Conservation (phyloP, 1,284 basidiomycete genomes). For the Peniophora sp. region DNA sequence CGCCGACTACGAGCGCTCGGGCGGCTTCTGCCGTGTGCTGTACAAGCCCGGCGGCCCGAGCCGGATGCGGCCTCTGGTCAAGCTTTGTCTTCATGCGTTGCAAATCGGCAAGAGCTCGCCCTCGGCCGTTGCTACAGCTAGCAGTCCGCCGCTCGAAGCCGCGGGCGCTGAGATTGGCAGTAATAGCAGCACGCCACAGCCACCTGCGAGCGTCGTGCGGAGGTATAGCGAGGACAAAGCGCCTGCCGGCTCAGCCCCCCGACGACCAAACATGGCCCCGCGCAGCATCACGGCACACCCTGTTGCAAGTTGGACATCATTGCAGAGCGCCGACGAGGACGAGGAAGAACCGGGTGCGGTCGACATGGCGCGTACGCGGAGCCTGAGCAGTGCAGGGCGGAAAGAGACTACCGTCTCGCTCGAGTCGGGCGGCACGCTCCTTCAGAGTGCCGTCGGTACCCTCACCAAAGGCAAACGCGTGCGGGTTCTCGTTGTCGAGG, state of each 20-base stretch:
- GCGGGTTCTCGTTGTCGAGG: conserved; percentile 76
- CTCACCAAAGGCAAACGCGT: conserved; percentile 33
- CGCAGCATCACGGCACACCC: conserved; percentile 45
- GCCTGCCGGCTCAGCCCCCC: conserved; percentile 7
- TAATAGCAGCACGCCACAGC: conserved; percentile 4
- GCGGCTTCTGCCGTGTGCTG: conserved; percentile 79
- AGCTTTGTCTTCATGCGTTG: conserved; percentile 63
- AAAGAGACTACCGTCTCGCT: conserved; percentile 42
- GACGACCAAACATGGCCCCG: conserved; percentile 35
- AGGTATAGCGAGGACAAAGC: conserved; percentile 44
- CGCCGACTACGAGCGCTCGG: conserved; percentile 69
- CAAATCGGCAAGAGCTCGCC: conserved; percentile 32
- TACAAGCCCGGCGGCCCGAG: conserved; percentile 89
- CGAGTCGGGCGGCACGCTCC: conserved; percentile 50
- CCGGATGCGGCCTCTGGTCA: conserved; percentile 61
- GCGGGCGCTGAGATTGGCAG: conserved; percentile 3
- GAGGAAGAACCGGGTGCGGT: conserved; percentile 13
- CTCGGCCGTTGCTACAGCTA: conserved; percentile 1
- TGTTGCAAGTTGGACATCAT: conserved; percentile 28
- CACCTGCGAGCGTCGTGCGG: conserved; percentile 18
- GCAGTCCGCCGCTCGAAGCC: background rate
- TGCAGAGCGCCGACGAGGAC: conserved; percentile 23
- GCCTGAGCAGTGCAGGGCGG: conserved; percentile 22
- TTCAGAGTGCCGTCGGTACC: conserved; percentile 52
- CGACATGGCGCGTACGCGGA: conserved; percentile 8